phyloP scores from a whole-genome alignment of 371 early-diverging fungal genomes.

The Apophysomyces ossiformis region DNA sequence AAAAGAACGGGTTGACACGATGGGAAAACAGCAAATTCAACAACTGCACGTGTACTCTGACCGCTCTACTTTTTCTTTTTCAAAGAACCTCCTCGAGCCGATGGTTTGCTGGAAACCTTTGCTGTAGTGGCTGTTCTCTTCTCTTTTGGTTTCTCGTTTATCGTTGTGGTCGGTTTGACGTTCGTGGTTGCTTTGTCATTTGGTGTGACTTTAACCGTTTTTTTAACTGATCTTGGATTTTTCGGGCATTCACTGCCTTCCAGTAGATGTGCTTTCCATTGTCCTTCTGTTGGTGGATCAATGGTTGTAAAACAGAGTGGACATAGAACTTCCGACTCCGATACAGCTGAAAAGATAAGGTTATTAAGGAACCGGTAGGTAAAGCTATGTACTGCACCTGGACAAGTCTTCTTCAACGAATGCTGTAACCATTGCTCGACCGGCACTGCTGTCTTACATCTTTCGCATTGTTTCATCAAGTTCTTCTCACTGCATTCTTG shows the following conservation, averaged over 20 bases:
- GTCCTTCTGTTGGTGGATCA: conserved; percentile 59
- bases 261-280: conserved; percentile 73
- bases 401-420: conserved; percentile 52
- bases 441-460: conserved; percentile 66
- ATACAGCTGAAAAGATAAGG: conserved; percentile 12
- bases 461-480: conserved; percentile 65
- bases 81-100: conserved; percentile 8
- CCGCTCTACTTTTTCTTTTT: conserved; percentile 13
- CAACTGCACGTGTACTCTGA: neutral
- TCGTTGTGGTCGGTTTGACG: neutral
- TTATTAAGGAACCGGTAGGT: conserved; percentile 20
- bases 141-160: neutral
- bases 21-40: conserved; percentile 13
- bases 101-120: neutral
- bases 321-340: conserved; percentile 52
- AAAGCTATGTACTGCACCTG: conserved; percentile 26
- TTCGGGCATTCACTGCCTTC: conserved; percentile 59
- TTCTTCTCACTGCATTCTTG: conserved; percentile 68
- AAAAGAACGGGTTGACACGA: conserved; percentile 8
- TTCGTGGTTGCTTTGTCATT: conserved; percentile 11
- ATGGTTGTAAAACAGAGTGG: conserved; percentile 68
- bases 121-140: neutral
- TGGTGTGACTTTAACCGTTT: conserved; percentile 17
- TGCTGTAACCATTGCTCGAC: conserved; percentile 66
- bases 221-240: conserved; percentile 32